Base-by-base conservation (phyloP, 78 protist species). In the Salpingoeca rosetta region DNA sequence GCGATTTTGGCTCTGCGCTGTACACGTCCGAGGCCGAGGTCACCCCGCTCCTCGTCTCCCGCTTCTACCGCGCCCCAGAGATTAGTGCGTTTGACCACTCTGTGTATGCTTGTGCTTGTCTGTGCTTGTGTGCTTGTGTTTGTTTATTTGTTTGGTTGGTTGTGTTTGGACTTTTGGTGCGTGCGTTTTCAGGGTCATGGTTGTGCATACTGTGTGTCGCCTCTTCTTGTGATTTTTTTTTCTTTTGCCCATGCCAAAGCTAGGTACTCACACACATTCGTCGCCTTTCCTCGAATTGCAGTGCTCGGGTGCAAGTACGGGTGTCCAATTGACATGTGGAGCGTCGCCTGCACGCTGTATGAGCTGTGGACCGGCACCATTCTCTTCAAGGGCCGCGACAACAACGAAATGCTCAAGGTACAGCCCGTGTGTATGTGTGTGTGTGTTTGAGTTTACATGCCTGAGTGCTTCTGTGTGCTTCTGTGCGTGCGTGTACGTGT, bases 21-120 rank as follows among this genome's bases (percentile, higher is more conserved):
- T 76, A 85, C 42, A 43, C 65, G 22, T 84, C 85, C 38, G 96
- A 94, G 82, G 76, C 77, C 31, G 95, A 90, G 56, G 57, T 89
- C 36, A 93, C 98, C 10, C 95, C 95, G 0, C 89, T 88, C 80
- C 86, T 94, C 24, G 94, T 81, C 86, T 92, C 96, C 79, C 90
- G 97, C 84, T 96, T 86, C 82, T 96, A 96, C 86, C 94, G 98
- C 81, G 95, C 97, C 35, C 97, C 97, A 31, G 98, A 96, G 76
- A 86, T 94, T 77, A 94, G 93, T 92, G 80, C 76, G 91, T 81
- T 40, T 51, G 39, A 31, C 2, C 36, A 43, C 24, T 44, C 43
- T 77, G 2, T 12, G 44, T 87, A 28, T 51, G 11, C n/a, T 2
- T 82, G 44, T 51, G 27, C 17, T 28, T 51, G 43, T 81, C 11